Conservation (phyloP, 2,329 filamentous ascomycete genomes). For the Aspergillus fijiensis region DNA sequence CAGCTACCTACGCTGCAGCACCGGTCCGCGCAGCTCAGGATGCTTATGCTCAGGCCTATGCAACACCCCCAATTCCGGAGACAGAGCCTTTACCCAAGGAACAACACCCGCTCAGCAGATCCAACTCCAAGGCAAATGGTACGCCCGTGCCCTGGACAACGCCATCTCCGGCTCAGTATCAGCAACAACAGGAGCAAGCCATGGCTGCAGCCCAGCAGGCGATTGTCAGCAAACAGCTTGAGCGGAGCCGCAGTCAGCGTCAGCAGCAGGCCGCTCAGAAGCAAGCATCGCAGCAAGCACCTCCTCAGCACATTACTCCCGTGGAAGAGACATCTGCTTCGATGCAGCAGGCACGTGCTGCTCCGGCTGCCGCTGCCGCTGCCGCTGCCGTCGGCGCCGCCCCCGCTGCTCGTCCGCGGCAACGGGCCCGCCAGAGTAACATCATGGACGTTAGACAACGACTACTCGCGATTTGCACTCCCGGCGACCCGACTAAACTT, state of each 20-base stretch:
- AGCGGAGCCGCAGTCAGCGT: slow-evolving; percentile 72
- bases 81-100: slow-evolving; percentile 62
- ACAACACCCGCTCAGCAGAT: slow-evolving; percentile 60
- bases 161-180: slow-evolving; percentile 46
- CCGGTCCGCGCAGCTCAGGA: slow-evolving; percentile 60
- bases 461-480: slow-evolving; percentile 84
- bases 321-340: slow-evolving; percentile 39
- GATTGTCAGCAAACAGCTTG: slow-evolving; percentile 66
- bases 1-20: slow-evolving; percentile 38
- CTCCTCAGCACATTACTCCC: slow-evolving; percentile 39
- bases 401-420: slow-evolving; percentile 67
- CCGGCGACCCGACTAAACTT: slow-evolving; percentile 82
- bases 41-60: slow-evolving; percentile 39
- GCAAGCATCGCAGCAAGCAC: slow-evolving; percentile 24
- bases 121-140: slow-evolving; percentile 64
- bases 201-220: slow-evolving; percentile 77
- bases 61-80: slow-evolving; percentile 55
- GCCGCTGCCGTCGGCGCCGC: slow-evolving; percentile 38
- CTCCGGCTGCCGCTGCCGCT: not conserved
- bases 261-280: slow-evolving; percentile 54
- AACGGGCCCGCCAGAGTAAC: slow-evolving; percentile 75
- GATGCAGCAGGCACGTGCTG: not conserved
- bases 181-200: slow-evolving; percentile 79
- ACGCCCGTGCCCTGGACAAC: slow-evolving; percentile 50
- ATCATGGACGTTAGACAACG: slow-evolving; percentile 78